phyloP scores from a whole-genome alignment of 2,329 filamentous ascomycete genomes.

The Thermothelomyces thermophilus region DNA sequence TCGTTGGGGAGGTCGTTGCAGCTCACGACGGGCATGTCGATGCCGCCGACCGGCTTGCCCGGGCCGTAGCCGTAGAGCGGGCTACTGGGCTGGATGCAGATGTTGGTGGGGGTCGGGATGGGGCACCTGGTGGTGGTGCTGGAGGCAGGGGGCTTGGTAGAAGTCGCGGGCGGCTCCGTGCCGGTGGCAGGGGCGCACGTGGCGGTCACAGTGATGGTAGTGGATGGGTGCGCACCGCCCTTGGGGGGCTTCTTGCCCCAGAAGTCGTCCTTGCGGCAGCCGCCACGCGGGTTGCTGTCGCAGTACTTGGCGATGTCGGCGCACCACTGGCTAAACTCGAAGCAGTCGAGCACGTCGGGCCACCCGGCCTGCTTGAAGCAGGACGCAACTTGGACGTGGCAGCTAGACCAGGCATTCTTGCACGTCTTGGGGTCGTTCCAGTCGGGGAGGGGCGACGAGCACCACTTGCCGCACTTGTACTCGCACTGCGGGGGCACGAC shows the following conservation, averaged over 20 bases:
- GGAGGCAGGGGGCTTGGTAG: constrained; percentile 24
- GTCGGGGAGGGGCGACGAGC: constrained; percentile 42
- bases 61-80: constrained; percentile 61
- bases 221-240: constrained; percentile 26
- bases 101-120: constrained; percentile 42
- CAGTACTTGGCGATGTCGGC: constrained; percentile 40
- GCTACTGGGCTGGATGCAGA: constrained; percentile 48
- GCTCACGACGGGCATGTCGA: constrained; percentile 45
- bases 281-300: constrained; percentile 20
- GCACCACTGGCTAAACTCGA: constrained; percentile 47
- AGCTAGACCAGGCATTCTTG: constrained; percentile 37
- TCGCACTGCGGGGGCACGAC: constrained; percentile 44
- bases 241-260: constrained; percentile 36
- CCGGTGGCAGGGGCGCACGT: constrained; percentile 19
- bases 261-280: constrained; percentile 38
- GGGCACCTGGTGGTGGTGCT: constrained; percentile 30
- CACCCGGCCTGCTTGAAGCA: constrained; percentile 48
- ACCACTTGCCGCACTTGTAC: constrained; percentile 50
- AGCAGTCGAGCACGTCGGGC: constrained; percentile 44
- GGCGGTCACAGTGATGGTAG: constrained; percentile 17
- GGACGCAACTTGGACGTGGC: constrained; percentile 40
- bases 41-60: constrained; percentile 49
- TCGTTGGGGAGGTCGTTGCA: constrained; percentile 47
- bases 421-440: constrained; percentile 40
- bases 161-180: constrained; percentile 27